phyloP scores from a whole-genome alignment of 2,329 filamentous ascomycete genomes.

The Teratosphaeria viscida region DNA sequence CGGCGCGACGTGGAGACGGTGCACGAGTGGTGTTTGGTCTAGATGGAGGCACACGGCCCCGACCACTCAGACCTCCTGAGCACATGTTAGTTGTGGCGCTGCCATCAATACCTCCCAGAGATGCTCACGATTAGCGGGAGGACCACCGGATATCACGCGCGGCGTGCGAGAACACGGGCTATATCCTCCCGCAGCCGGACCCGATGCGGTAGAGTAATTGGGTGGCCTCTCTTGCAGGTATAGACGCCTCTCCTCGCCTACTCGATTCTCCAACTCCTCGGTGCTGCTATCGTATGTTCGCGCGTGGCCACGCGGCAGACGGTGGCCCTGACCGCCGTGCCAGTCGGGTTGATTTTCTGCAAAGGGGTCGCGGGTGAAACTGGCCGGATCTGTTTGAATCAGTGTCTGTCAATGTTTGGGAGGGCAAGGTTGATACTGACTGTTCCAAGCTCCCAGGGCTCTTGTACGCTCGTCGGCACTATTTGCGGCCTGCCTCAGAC shows the following conservation, averaged over 20 bases:
- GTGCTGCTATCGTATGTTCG: neutral
- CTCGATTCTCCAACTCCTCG: neutral
- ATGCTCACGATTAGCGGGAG: neutral
- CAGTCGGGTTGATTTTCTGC: slow-evolving; percentile 6
- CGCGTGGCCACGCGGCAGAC: slow-evolving; percentile 1
- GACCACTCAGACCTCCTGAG: neutral
- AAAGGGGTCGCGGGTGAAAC: slow-evolving; percentile 4
- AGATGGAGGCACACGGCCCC: neutral
- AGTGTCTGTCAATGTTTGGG: neutral
- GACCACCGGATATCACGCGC: neutral
- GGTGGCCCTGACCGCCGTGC: slow-evolving; percentile 12
- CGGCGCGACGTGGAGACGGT: slow-evolving; percentile 2
- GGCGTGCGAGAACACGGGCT: neutral
- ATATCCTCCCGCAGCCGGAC: neutral
- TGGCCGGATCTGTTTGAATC: neutral
- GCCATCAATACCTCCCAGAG: neutral
- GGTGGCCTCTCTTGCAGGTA: slow-evolving; percentile 1
- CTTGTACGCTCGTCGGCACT: neutral
- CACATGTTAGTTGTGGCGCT: neutral
- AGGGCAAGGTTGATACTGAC: neutral
- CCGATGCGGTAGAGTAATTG: slow-evolving; percentile 1
- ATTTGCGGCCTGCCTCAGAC: neutral
- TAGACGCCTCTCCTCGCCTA: slow-evolving; percentile 3
- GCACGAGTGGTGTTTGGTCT: slow-evolving; percentile 1
- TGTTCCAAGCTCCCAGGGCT: neutral